Base-by-base conservation (phyloP, 169 alveolate species). In the Theileria sp. region DNA sequence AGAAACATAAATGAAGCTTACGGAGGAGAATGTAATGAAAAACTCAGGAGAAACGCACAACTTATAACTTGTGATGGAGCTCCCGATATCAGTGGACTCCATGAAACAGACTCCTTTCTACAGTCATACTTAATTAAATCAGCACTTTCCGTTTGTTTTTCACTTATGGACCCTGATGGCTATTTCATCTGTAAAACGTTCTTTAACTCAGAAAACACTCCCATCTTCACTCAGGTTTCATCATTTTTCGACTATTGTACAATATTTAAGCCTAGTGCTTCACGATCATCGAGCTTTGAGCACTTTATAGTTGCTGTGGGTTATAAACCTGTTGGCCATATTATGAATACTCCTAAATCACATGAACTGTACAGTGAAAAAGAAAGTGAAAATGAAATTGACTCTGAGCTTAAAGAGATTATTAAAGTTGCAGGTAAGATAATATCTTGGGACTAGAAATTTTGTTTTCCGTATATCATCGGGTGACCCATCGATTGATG, bases 21-120 rank as follows among this genome's bases (percentile, higher is more conserved):
- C 30, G 69, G 36, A 50, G 36, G 32, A 54, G 28, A 70, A 23
- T 12, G 50, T 75, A 25, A 77, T 74, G 77, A 89, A 66, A 74
- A 88, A 60, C 73, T 54, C 74, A 61, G 87, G 90, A 69, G 67
- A 25, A 58, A 15, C 8, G 98, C 98, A 0, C 97, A 98, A 67
- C 84, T 97, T 36, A 97, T 98, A 32, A 94, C 97, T 19, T 94
- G 98, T 79, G 99, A 98, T 92, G 99, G 99, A 1, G 98, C 99
- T 7, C 99, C 99, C 4, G 99, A 98, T 81, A 98, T 98, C 3
- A 95, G 99, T 28, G 99, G 99, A 17, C 93, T 96, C 88, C 97
- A 95, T 82, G 98, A 95, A 76, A 93, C 96, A 30, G 98, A 95
- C 92, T 94, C 89, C 66, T 92, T 75, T 86, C 93, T 97, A 62